Evolutionary conservation across 306 rosid species (phyloP), one percentile per base, ranked within the genome.

Genomic region (Lathyrus tuberosus): DNA sequence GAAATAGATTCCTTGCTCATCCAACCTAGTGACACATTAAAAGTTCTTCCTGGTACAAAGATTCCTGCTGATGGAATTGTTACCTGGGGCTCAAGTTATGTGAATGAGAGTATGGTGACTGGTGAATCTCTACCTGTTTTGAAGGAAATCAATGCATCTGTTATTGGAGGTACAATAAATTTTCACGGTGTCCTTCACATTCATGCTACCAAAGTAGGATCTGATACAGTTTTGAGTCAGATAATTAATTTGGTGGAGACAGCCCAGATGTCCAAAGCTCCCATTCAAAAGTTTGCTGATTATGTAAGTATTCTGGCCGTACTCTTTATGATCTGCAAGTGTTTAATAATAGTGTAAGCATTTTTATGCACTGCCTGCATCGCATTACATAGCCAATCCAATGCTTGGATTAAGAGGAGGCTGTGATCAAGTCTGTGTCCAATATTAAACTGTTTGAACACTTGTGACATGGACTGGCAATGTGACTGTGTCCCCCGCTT

Each of bases 201-300:
- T 48, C 76, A 72, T 79, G 91, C 97, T 64, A 89, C 89, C 54
- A 95, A 89, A 87, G 92, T 95, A 53, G 99, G 99, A 57, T 83
- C 95, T n/a, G 92, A 95, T 79, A 82, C 99, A 64, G 88, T 95
- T 69, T 79, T 95, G 82, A 91, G 86, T 82, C 97, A 95, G 89
- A 95, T 95, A 73, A 91, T 95, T 79, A 91, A 86, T 83, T 84
- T 95, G 86, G 99, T 95, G 49, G 99, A 95, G 91, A 84, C 91
- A 20, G 99, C 99, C 22, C 99, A 95, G 79, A 95, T 95, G 99
- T 89, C 97, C 54, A 95, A 95, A 80, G 99, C 99, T 59, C 99
- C 97, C 31, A 95, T 95, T 78, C 99, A 95, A 89, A 95, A 95
- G 81, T 95, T 95, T 83, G 99, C 99, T 57, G 99, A 95, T 76